Percentiles rank a stretch among this genome's conserved stretches.
These are phyloP conservation scores for Russula abietina DNA, from an alignment of 768 basidiomycete species.

Conservation along the genomic window DNA sequence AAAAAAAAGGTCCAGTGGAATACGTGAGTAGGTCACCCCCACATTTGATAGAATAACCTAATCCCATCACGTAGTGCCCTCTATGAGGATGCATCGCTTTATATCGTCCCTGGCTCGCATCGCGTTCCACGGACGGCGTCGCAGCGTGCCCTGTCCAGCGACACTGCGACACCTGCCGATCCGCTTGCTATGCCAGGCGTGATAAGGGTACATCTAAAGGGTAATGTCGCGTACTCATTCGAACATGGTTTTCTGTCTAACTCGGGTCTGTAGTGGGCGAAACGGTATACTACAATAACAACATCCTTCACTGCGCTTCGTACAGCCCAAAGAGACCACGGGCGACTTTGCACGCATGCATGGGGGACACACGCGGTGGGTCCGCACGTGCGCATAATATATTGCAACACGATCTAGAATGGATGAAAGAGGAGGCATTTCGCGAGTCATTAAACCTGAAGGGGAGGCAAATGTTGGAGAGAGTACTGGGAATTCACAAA, in stretches of 20 bases:
- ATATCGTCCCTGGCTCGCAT: slow-evolving; percentile 66
- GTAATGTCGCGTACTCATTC: slow-evolving; percentile 36
- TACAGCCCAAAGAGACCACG: slow-evolving; percentile 48
- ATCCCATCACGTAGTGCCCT: slow-evolving; percentile 44
- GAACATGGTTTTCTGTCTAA: not conserved
- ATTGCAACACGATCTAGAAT: slow-evolving; percentile 64
- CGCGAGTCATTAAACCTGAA: slow-evolving; percentile 39
- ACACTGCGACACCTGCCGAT: slow-evolving; percentile 44
- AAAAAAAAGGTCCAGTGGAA: slow-evolving; percentile 68
- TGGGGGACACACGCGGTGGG: slow-evolving; percentile 60
- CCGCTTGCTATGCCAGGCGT: slow-evolving; percentile 69
- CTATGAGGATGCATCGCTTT: slow-evolving; percentile 63
- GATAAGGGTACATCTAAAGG: slow-evolving; percentile 47
- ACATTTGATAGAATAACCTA: not conserved
- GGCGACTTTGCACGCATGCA: slow-evolving; percentile 64
- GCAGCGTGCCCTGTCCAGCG: slow-evolving; percentile 53
- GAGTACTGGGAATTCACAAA: slow-evolving; percentile 51
- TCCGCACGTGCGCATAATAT: slow-evolving; percentile 60
- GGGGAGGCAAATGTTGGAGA: slow-evolving; percentile 52
- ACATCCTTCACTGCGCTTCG: slow-evolving; percentile 68
- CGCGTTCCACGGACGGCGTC: slow-evolving; percentile 46
- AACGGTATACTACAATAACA: slow-evolving; percentile 75
- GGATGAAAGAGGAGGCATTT: slow-evolving; percentile 58
- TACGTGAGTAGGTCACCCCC: slow-evolving; percentile 44
- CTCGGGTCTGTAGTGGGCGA: slow-evolving; percentile 48